A percentile compares a stretch with the other conserved stretches of the same genome.
These are phyloP conservation scores for Suhomyces sp. DNA, from an alignment of 805 yeast species.

Conservation along the genomic window DNA sequence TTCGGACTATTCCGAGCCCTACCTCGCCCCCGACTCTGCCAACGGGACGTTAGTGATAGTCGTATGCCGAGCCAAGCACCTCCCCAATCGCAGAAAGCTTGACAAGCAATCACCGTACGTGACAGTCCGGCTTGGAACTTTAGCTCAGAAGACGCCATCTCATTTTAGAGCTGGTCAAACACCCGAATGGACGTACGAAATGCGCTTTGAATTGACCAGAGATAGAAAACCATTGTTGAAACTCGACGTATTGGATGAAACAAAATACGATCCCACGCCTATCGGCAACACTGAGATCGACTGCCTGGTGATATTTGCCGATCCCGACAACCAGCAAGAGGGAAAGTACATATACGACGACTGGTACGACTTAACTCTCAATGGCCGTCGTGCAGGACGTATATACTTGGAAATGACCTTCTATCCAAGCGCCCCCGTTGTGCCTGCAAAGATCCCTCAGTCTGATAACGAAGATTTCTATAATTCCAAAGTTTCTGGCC, in stretches of 20 bases:
- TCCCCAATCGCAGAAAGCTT: constrained; percentile 79
- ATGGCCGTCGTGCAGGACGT: constrained; percentile 79
- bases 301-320: constrained; percentile 63
- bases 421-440: constrained; percentile 56
- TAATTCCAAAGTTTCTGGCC: background rate
- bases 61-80: constrained; percentile 76
- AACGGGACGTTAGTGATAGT: constrained; percentile 67
- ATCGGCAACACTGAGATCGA: constrained; percentile 82
- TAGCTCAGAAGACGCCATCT: constrained; percentile 74
- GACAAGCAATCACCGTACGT: constrained; percentile 95
- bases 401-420: constrained; percentile 90
- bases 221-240: constrained; percentile 62
- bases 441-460: constrained; percentile 35
- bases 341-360: constrained; percentile 73
- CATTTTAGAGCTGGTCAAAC: constrained; percentile 90
- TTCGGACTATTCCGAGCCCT: background rate
- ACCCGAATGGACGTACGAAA: constrained; percentile 81
- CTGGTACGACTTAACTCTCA: constrained; percentile 74
- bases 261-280: constrained; percentile 79
- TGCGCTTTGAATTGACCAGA: constrained; percentile 62
- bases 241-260: constrained; percentile 79
- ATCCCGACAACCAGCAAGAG: constrained; percentile 47
- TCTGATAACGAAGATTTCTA: background rate
- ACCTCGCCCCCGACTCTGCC: constrained; percentile 29
- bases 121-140: constrained; percentile 74